Evolutionary conservation across 495 filamentous ascomycete species (phyloP).

Genomic region (Aspergillus steynii): DNA sequence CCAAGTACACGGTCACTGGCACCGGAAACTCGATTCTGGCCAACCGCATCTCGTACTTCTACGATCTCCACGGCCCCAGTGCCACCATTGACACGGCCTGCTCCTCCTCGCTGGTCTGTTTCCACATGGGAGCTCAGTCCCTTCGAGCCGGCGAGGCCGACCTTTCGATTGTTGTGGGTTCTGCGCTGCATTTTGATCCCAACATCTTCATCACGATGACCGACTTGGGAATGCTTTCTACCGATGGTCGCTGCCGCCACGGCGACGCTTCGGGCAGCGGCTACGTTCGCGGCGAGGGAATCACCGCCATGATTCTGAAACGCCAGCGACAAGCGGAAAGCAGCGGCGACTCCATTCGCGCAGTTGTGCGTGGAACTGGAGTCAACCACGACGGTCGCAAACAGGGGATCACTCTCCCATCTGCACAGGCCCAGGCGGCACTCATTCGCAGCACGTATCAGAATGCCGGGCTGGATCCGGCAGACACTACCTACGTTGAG

Average conservation of each 20-base stretch:
- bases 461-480: constrained; percentile 31
- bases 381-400: constrained; percentile 47
- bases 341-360: constrained; percentile 30
- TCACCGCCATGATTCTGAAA: constrained; percentile 32
- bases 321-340: constrained; percentile 24
- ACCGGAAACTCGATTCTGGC: constrained; percentile 12
- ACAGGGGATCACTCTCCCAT: constrained; percentile 20
- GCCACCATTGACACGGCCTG: constrained; percentile 33
- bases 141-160: constrained; percentile 36
- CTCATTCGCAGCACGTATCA: constrained; percentile 28
- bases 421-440: constrained; percentile 22
- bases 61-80: constrained; percentile 29
- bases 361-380: constrained; percentile 37
- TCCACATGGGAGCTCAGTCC: constrained; percentile 37
- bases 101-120: constrained; percentile 31
- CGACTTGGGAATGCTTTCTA: constrained; percentile 11
- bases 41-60: constrained; percentile 31
- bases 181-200: constrained; percentile 20
- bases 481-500: constrained; percentile 23
- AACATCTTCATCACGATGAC: constrained; percentile 1
- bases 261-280: constrained; percentile 31
- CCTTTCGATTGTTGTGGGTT: constrained; percentile 27
- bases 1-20: constrained; percentile 8
- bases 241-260: constrained; percentile 25
- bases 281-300: constrained; percentile 39